Evolutionary conservation across 208 protist genomes (phyloP).

Genomic region (Trypanosoma rangeli): DNA sequence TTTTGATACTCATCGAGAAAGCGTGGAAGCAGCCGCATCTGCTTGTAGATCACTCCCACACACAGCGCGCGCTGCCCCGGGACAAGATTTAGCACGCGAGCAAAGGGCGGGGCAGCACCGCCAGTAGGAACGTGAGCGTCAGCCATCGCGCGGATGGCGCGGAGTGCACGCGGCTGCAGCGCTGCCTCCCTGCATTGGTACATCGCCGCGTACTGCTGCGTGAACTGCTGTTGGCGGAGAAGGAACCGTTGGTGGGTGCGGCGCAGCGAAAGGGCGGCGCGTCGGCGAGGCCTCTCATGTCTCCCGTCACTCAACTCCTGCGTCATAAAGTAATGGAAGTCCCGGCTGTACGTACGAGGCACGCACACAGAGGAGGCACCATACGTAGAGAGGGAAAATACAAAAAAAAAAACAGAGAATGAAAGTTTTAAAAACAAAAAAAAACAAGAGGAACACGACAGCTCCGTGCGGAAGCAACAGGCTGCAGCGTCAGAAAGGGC

Average conservation of each 20-base stretch:
- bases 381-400: not conserved
- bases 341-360: not conserved
- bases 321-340: not conserved
- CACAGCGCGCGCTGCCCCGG: slow-evolving; percentile 54
- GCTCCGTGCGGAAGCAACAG: not conserved
- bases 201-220: slow-evolving; percentile 86
- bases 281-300: slow-evolving; percentile 4
- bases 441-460: not conserved
- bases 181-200: slow-evolving; percentile 69
- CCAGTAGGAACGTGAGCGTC: not conserved
- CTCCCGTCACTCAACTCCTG: not conserved
- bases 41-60: slow-evolving; percentile 88
- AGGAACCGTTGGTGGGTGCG: slow-evolving; percentile 85
- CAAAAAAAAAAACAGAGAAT: not conserved
- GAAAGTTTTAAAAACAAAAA: not conserved
- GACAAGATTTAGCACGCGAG: slow-evolving; percentile 70
- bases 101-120: not conserved
- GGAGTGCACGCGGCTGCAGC: slow-evolving; percentile 41
- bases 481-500: not conserved
- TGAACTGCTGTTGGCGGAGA: slow-evolving; percentile 67
- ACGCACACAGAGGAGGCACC: not conserved
- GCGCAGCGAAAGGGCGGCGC: slow-evolving; percentile 54
- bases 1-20: slow-evolving; percentile 89
- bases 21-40: slow-evolving; percentile 83
- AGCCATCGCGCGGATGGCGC: slow-evolving; percentile 34